Evolutionary conservation across 2,329 filamentous ascomycete genomes (phyloP).

Genomic region (Colletotrichum tropicicola): DNA sequence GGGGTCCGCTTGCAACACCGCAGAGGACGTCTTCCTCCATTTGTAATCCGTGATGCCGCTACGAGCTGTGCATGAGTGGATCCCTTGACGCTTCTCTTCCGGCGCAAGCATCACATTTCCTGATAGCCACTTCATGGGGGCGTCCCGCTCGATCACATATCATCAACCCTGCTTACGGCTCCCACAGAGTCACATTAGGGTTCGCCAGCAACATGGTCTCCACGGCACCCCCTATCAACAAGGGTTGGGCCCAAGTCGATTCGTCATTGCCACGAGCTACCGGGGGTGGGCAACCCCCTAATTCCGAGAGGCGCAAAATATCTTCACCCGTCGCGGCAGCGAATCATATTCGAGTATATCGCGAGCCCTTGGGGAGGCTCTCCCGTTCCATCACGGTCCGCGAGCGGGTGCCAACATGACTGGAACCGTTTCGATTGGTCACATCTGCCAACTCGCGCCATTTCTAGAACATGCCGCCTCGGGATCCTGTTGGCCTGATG

Average conservation of each 20-base stretch:
- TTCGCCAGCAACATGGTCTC: neutral
- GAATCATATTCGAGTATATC: neutral
- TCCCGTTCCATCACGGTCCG: neutral
- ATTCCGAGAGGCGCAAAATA: neutral
- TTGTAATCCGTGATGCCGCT: slow-evolving; percentile 16
- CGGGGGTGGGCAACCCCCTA: neutral
- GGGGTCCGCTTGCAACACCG: slow-evolving; percentile 26
- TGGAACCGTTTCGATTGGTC: neutral
- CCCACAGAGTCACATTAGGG: slow-evolving; percentile 1
- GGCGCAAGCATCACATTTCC: neutral
- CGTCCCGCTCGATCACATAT: neutral
- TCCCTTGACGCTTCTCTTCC: neutral
- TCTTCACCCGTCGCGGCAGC: neutral
- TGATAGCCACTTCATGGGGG: neutral
- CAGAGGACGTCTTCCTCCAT: neutral
- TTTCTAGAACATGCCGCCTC: slow-evolving; percentile 8
- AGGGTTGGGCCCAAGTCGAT: neutral
- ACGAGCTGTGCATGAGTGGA: slow-evolving; percentile 17
- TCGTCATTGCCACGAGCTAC: slow-evolving; percentile 1
- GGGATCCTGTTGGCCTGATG: neutral
- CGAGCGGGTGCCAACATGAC: neutral
- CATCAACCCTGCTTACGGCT: neutral
- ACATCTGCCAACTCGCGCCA: no score
- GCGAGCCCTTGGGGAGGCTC: neutral
- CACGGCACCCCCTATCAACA: neutral